A percentile compares a stretch with the other conserved stretches of the same genome.
Conservation (phyloP, 2,329 filamentous ascomycete genomes). For the Herpotrichia juniperi region DNA sequence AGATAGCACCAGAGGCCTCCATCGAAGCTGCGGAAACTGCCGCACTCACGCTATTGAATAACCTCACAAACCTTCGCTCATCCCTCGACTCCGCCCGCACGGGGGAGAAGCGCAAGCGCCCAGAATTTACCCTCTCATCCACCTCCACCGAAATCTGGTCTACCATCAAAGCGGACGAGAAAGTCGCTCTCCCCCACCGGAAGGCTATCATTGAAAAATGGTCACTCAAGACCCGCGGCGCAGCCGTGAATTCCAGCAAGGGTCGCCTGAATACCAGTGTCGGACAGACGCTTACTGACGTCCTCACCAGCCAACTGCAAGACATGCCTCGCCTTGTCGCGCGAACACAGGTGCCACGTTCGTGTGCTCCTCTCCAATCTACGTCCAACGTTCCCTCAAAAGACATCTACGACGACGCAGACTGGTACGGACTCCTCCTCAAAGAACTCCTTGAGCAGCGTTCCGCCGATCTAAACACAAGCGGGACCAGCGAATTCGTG, state of each 20-base stretch:
- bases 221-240: conserved; percentile 77
- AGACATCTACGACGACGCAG: conserved; percentile 86
- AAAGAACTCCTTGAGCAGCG: conserved; percentile 93
- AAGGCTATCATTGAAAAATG: conserved; percentile 84
- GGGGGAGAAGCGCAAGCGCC: conserved; percentile 66
- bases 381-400: conserved; percentile 60
- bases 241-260: conserved; percentile 58
- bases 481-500: conserved; percentile 55
- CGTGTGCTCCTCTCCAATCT: conserved; percentile 75
- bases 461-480: conserved; percentile 63
- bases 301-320: conserved; percentile 71
- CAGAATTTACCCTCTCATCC: conserved; percentile 59
- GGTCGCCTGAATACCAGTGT: conserved; percentile 65
- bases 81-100: conserved; percentile 60
- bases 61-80: conserved; percentile 72
- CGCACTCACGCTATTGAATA: conserved; percentile 83
- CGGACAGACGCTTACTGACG: conserved; percentile 68
- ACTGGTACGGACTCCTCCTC: conserved; percentile 92
- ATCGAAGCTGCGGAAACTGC: conserved; percentile 83
- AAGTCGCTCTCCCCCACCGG: conserved; percentile 64
- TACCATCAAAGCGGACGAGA: conserved; percentile 71
- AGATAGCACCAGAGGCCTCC: conserved; percentile 52
- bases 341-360: conserved; percentile 73
- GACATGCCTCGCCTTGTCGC: conserved; percentile 71
- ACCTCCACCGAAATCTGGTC: conserved; percentile 73